Evolutionary conservation across 2,329 filamentous ascomycete genomes (phyloP), one percentile per base, ranked within the genome.

Genomic region (Aspergillus glaucus): DNA sequence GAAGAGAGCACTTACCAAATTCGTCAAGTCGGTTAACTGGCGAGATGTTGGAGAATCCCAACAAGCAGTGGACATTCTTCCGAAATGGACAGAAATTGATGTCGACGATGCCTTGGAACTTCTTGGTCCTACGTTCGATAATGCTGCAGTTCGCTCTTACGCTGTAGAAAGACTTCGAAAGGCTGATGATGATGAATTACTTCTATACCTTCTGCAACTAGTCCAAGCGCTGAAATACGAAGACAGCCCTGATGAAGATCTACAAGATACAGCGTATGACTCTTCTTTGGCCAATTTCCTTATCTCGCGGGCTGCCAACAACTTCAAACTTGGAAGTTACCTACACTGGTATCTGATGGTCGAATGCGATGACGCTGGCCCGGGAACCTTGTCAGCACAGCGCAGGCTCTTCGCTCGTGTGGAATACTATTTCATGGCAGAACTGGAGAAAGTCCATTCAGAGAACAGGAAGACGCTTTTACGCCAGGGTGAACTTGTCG

Each of bases 271-370:
- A 39, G 75, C 78, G 0, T 79, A 82, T 43, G 86, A 93, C 59
- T 95, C 91, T 0, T 95, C 91, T 0, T 75, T 98, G 5, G 92
- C 91, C 2, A 82, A 81, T 21, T 98, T 98, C 63, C 76, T 98
- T 3, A 93, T 98, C 48, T 82, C 87, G 1, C 82, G 93, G 32
- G 94, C 93, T 3, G 86, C 88, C 12, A 83, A 85, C 53, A 97
- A 95, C 62, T 88, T 96, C 61, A 85, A 87, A 51, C 79, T 98
- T 1, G 93, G 92, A 26, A 98, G 95, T 65, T 95, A 94, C 70
- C 82, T 98, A 47, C 88, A 96, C 67, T 98, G 93, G 93, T 98
- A 97, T 67, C 78, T 98, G 2, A 96, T 96, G 84, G 93, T 98
- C 1, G 94, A 98, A 70, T 94, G 91, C 58, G 89, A 94, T 58